Evolutionary conservation across 2,329 filamentous ascomycete genomes (phyloP), one percentile per base, ranked within the genome.

Genomic region (Phyllosticta citrichinensis): DNA sequence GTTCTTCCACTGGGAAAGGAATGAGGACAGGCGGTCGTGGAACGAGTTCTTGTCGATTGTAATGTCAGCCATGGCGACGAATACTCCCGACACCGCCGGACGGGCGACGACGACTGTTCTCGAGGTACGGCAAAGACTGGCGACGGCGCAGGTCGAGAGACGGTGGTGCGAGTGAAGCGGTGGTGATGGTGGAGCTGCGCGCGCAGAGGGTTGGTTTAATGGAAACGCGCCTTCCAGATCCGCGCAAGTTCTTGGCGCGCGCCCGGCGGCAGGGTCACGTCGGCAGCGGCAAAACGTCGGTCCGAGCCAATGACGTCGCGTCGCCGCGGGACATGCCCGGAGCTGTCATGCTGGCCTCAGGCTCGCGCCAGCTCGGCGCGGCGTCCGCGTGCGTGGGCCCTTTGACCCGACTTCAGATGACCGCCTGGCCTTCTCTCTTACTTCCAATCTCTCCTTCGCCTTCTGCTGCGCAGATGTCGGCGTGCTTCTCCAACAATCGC

Each of bases 31-130:
- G 72, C 94, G 92, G 79, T 94, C 92, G 76, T 96, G 92, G 80
- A 99, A 99, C 74, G 86, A 81, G 76, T 88, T 87, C 79, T 87
- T 89, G 80, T 97, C 92, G 80, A 99, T 97, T 79, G 89, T 90
- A 79, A 99, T 96, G 68, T 75, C 73, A 52, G 81, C 82, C 85
- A 87, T 87, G 67, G 63, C 76, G 71, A 66, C 67, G 69, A 30
- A 68, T 67, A 64, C 61, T 57, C 55, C 35, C 52, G 56, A 58
- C 62, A 66, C 67, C 67, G 68, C 65, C 62, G 57, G 62, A 60
- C 60, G 53, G 40, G 40, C 40, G 40, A 47, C 40, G 40, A 47
- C 40, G 40, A 47, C 40, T 47, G 14, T 47, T 47, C 40, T 52
- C 58, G 27, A 40, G 65, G 53, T 64, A 65, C 58, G 61, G 56